A percentile compares a stretch with the other conserved stretches of the same genome.
These are phyloP conservation scores for Triticum urartu DNA, from an alignment of 176 grass and related monocot genomes.

Conservation along the genomic window DNA sequence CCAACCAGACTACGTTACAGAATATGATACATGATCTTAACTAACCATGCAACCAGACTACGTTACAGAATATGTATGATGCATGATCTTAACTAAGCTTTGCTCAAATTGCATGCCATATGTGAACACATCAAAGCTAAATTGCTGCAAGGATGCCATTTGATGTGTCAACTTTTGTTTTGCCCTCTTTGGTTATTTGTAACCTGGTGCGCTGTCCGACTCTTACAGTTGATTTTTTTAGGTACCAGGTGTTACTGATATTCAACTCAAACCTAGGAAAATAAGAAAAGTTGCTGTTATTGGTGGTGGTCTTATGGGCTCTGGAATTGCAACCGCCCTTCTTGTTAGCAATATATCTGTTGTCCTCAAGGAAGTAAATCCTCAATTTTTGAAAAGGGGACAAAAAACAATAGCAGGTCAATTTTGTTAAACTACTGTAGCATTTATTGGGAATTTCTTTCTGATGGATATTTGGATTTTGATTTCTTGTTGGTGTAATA, in stretches of 20 bases:
- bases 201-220: slow-evolving; percentile 17
- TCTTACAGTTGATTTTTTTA: slow-evolving; percentile 38
- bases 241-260: slow-evolving; percentile 88
- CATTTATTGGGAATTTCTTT: slow-evolving; percentile 8
- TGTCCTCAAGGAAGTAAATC: slow-evolving; percentile 85
- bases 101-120: background rate
- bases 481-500: background rate
- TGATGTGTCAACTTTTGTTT: background rate
- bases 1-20: background rate
- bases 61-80: background rate
- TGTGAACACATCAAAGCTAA: background rate
- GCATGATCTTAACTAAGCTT: background rate
- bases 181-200: slow-evolving; percentile 5
- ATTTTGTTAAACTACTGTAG: slow-evolving; percentile 9
- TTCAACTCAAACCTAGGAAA: slow-evolving; percentile 75
- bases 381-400: slow-evolving; percentile 75
- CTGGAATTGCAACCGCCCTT: slow-evolving; percentile 93
- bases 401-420: slow-evolving; percentile 82
- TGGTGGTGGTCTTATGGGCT: slow-evolving; percentile 96
- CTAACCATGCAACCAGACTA: background rate
- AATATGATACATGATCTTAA: background rate
- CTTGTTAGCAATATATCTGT: slow-evolving; percentile 77
- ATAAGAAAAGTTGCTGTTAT: slow-evolving; percentile 89
- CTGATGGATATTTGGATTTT: background rate
- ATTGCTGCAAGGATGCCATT: background rate